phyloP scores from a whole-genome alignment of 2,329 filamentous ascomycete genomes.

The Thielaviopsis euricoi region DNA sequence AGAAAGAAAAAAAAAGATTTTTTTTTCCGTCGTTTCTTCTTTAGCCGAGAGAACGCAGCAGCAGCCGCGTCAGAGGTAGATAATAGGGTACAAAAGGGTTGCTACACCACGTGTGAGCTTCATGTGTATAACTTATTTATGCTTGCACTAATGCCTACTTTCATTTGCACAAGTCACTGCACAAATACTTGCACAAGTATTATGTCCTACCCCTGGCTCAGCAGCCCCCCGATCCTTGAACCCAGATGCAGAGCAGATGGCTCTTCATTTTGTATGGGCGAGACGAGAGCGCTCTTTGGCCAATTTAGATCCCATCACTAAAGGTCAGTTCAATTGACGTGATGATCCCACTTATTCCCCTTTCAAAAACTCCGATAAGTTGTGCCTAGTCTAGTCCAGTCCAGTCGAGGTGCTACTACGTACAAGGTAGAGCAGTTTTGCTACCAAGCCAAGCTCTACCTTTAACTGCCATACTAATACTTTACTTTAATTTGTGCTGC shows the following conservation, averaged over 20 bases:
- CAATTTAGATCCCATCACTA: not conserved
- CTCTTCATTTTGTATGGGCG: not conserved
- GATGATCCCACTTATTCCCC: not conserved
- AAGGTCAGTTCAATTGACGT: not conserved
- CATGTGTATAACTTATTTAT: not conserved
- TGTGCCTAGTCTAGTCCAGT: too few relatives aligned
- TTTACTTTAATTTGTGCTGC: too few relatives aligned
- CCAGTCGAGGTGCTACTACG: too few relatives aligned
- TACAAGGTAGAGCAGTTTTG: too few relatives aligned
- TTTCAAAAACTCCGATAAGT: not conserved
- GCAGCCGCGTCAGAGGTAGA: not conserved
- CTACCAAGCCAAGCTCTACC: too few relatives aligned
- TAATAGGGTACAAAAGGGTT: too few relatives aligned
- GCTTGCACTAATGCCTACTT: not conserved
- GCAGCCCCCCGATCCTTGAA: not conserved
- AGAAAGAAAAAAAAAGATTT: not conserved
- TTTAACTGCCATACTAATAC: too few relatives aligned
- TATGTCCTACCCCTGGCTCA: too few relatives aligned
- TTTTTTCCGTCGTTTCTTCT: slow-evolving; percentile 1
- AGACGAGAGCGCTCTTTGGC: not conserved
- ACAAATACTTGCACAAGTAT: not conserved
- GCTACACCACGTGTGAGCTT: not conserved
- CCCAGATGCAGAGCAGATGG: too few relatives aligned
- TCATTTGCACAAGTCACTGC: not conserved
- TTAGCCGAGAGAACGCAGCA: not conserved